Evolutionary conservation across 2,329 filamentous ascomycete species (phyloP), one percentile per base, ranked within the genome.

Genomic region (Clonostachys byssicola): DNA sequence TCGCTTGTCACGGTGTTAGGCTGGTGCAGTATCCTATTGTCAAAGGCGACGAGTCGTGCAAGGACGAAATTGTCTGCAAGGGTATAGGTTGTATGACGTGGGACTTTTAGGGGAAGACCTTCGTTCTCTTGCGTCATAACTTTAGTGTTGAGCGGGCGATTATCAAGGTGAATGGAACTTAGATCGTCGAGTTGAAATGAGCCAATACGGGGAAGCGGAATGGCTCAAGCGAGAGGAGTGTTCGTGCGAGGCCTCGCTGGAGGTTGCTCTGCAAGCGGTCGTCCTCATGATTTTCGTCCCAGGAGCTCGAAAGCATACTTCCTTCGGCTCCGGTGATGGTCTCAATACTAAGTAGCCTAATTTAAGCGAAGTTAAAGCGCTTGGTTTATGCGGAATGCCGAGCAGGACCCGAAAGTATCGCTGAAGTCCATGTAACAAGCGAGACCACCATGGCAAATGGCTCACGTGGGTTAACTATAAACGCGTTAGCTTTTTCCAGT

Each of bases 81-180:
- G 23, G 49, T 49, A 33, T 51, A 55, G n/a, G 47, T 51, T 23
- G 40, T 46, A 12, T 45, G 17, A 42, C 49, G 44, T 39, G 48
- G 42, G 33, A 52, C 42, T n/a, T 43, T 40, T 38, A 48, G 44
- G 33, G 47, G 47, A 35, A 55, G 50, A n/a, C 42, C 51, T 46
- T 53, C 50, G 34, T 55, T 51, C 47, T 52, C 49, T 13, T 51
- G 50, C 13, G 51, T 49, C 12, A 50, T 40, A 40, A 44, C 47
- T 20, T 47, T 30, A 16, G 51, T 36, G 14, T 34, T 50, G 6
- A 55, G 40, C 16, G 51, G 54, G 42, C 52, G 47, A 38, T 54
- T 54, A 12, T 60, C 56, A 43, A 66, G 51, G 16, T 56, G 52
- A 17, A 67, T 52, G 34, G 59, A 65, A 34, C 63, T 60, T 6